Evolutionary conservation across 768 basidiomycete species (phyloP), one percentile per base, ranked within the genome.

Genomic region (Boletus rubroflammeus): DNA sequence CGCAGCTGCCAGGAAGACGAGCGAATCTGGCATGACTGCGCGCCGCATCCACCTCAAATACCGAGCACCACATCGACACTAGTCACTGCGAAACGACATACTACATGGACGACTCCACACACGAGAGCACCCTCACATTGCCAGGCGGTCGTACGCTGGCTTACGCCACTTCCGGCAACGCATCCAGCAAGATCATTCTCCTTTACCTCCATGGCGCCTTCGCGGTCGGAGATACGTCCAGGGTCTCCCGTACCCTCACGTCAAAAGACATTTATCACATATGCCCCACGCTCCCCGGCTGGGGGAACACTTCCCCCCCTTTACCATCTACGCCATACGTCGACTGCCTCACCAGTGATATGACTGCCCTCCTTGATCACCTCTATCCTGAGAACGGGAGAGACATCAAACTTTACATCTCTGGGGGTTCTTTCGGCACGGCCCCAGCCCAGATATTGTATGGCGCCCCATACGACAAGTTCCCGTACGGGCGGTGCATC

Each of bases 191-290:
- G 2, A 71, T 71, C 14, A 64, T 85, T 23, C 65, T 83, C 41
- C 70, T 85, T 47, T 81, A 76, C 66, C 75, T 83, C 52, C 83
- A 84, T 58, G 81, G 81, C n/a, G 70, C 71, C 6, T 82, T 84
- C 63, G 67, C 73, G 35, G 60, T 82, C n/a, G 83, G 81, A 5
- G 69, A 74, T 29, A 75, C 76, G 5, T 65, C 70, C 31, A 58
- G 54, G 1, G 59, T 70, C 8, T 71, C 76, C 3, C 70, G 64
- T 14, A 59, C 66, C 28, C 60, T 81, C 52, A 32, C 70, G 10
- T 70, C 76, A 15, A 77, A 72, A 57, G 61, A 73, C 41, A 65
- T 79, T 5, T 81, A 80, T 60, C 69, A 69, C 47, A 62, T 84
- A 38, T 72, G 76, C 11, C 81, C 81, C 3, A 79, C 82, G 10